Conservation (phyloP, 305 asterid species). For the Salvia sclarea region DNA sequence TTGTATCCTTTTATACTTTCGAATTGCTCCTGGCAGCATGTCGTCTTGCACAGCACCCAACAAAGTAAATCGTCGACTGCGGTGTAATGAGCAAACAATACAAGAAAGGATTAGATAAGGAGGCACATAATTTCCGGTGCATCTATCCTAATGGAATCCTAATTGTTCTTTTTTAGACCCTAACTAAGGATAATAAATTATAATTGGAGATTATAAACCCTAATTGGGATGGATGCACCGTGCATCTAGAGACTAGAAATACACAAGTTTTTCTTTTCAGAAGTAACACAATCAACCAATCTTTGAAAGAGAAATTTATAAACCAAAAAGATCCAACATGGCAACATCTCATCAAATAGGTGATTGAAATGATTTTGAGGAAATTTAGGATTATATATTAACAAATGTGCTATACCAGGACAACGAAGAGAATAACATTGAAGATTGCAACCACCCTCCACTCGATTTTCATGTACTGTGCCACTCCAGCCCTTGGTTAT, state of each 20-base stretch:
- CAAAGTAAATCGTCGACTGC: conserved; percentile 79
- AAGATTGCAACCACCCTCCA: conserved; percentile 95
- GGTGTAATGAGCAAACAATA: neutral
- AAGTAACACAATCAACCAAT: neutral
- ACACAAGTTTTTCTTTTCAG: neutral
- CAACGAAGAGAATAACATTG: conserved; percentile 68
- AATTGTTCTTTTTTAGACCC: no score
- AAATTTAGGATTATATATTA: neutral
- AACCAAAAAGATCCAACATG: neutral
- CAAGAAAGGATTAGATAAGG: neutral
- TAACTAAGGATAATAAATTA: no score
- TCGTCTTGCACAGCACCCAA: conserved; percentile 91
- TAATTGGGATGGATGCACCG: no score
- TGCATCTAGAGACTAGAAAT: no score
- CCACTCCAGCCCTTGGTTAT: conserved; percentile 87
- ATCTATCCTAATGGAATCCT: no score
- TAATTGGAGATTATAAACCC: no score
- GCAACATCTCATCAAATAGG: neutral
- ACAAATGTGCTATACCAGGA: conserved; percentile 54
- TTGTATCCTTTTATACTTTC: conserved; percentile 45
- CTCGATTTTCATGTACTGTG: conserved; percentile 93
- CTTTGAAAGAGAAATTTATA: neutral
- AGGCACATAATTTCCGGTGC: no score
- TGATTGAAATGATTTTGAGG: neutral
- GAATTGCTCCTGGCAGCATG: conserved; percentile 56